phyloP scores from a whole-genome alignment of 1,284 basidiomycete genomes.

The Blastosporella zonata region DNA sequence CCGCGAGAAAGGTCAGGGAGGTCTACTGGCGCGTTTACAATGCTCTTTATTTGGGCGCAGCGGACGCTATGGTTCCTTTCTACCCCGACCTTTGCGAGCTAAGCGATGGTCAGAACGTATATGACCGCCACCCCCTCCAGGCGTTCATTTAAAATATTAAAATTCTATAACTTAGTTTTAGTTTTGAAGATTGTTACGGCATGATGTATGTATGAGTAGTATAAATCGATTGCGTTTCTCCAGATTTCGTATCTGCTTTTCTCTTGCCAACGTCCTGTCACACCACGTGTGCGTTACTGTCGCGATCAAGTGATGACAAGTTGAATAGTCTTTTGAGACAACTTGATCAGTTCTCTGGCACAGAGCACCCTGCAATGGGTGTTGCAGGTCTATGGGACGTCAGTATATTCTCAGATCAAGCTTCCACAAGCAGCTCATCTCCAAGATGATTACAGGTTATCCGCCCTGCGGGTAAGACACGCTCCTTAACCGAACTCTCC shows the following conservation, averaged over 20 bases:
- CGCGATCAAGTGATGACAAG: conserved; percentile 4
- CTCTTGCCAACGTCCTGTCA: neutral
- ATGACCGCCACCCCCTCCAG: conserved; percentile 82
- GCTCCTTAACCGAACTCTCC: conserved; percentile 67
- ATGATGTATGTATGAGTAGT: conserved; percentile 11
- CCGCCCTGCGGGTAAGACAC: conserved; percentile 55
- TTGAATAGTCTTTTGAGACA: too few species aligned
- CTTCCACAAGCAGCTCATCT: neutral
- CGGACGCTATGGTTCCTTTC: conserved; percentile 91
- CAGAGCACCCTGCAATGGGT: conserved; percentile 33
- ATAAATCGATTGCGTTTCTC: conserved; percentile 6
- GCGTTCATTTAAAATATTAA: conserved; percentile 60
- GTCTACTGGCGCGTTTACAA: conserved; percentile 96
- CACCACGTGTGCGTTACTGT: neutral
- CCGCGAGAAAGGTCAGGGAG: conserved; percentile 94
- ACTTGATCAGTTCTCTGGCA: neutral
- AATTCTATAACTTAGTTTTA: neutral
- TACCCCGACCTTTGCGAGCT: conserved; percentile 89
- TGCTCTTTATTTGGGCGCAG: conserved; percentile 83
- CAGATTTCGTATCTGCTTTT: too few species aligned
- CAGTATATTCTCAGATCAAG: conserved; percentile 14
- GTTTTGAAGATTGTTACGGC: neutral
- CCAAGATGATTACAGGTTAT: conserved; percentile 46
- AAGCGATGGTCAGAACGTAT: conserved; percentile 86
- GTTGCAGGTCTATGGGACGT: conserved; percentile 45